phyloP scores from a whole-genome alignment of 2,329 filamentous ascomycete genomes.

The Pseudogymnoascus sp. region DNA sequence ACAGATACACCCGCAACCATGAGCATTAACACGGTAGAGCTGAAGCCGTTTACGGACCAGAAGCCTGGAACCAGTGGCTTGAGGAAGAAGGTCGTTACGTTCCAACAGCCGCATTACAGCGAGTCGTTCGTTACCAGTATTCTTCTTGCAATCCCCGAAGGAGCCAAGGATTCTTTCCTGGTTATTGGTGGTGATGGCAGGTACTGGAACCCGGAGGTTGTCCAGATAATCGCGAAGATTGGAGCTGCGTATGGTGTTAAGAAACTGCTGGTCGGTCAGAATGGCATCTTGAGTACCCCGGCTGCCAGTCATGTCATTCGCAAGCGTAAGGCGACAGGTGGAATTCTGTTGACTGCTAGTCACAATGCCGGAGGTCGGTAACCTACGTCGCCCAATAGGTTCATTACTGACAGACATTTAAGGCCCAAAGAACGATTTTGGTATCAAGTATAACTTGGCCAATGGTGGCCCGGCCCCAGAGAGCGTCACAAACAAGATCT shows the following conservation, averaged over 20 bases:
- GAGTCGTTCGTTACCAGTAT: conserved; percentile 93
- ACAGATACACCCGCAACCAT: conserved; percentile 39
- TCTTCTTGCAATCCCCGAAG: conserved; percentile 92
- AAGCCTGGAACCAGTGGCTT: conserved; percentile 98
- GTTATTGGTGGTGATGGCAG: conserved; percentile 97
- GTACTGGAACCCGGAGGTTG: conserved; percentile 94
- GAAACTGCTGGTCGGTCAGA: conserved; percentile 93
- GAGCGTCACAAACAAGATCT: conserved; percentile 97
- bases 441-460: conserved; percentile 98
- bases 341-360: conserved; percentile 91
- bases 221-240: conserved; percentile 96
- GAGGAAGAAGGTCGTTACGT: conserved; percentile 97
- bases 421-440: conserved; percentile 93
- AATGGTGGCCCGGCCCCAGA: conserved; percentile 96
- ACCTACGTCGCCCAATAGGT: not conserved
- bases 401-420: conserved; percentile 12
- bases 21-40: conserved; percentile 69
- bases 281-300: conserved; percentile 93
- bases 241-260: conserved; percentile 94
- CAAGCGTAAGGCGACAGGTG: conserved; percentile 88
- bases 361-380: conserved; percentile 87
- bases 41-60: conserved; percentile 87
- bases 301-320: conserved; percentile 94
- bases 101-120: conserved; percentile 91
- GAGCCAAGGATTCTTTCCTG: conserved; percentile 69